These are phyloP conservation scores for Plasmodium sp. DNA, from an alignment of 169 alveolate genomes.

Conservation along the genomic window DNA sequence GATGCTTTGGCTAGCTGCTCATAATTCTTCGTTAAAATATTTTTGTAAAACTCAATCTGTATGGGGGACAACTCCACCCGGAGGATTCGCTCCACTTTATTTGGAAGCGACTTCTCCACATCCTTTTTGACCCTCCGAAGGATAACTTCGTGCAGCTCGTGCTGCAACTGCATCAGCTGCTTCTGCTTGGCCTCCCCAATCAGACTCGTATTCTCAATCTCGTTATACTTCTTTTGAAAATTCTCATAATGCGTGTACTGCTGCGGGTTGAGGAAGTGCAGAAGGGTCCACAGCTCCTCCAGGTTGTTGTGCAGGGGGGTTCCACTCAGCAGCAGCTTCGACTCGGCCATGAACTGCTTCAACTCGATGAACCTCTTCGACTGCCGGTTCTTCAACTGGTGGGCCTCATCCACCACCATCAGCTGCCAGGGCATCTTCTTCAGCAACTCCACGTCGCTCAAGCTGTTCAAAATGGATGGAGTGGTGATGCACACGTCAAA, in stretches of 20 bases:
- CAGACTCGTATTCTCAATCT: slow-evolving; percentile 90
- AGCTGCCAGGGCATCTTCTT: slow-evolving; percentile 91
- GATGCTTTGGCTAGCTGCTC: slow-evolving; percentile 90
- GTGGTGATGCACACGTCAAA: slow-evolving; percentile 92
- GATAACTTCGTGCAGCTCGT: slow-evolving; percentile 90
- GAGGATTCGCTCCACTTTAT: slow-evolving; percentile 91
- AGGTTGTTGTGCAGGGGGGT: slow-evolving; percentile 96
- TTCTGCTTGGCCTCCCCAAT: slow-evolving; percentile 90
- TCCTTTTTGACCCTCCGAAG: slow-evolving; percentile 92
- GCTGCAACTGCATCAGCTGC: slow-evolving; percentile 89
- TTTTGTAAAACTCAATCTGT: slow-evolving; percentile 90
- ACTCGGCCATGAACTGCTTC: slow-evolving; percentile 90
- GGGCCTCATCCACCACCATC: slow-evolving; percentile 96
- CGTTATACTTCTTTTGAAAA: slow-evolving; percentile 87
- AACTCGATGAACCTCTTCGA: slow-evolving; percentile 90
- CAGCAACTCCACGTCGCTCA: slow-evolving; percentile 90
- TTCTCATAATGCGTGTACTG: slow-evolving; percentile 86
- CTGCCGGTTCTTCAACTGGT: slow-evolving; percentile 92
- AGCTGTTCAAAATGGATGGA: slow-evolving; percentile 90
- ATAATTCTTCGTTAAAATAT: slow-evolving; percentile 90
- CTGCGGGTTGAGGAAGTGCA: slow-evolving; percentile 96
- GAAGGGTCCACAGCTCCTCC: slow-evolving; percentile 96
- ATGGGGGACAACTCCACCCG: slow-evolving; percentile 92
- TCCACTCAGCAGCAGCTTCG: slow-evolving; percentile 93
- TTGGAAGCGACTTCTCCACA: slow-evolving; percentile 92